Evolutionary conservation across 768 basidiomycete genomes (phyloP).

Genomic region (Rhodosporidiobolus odoratus): DNA sequence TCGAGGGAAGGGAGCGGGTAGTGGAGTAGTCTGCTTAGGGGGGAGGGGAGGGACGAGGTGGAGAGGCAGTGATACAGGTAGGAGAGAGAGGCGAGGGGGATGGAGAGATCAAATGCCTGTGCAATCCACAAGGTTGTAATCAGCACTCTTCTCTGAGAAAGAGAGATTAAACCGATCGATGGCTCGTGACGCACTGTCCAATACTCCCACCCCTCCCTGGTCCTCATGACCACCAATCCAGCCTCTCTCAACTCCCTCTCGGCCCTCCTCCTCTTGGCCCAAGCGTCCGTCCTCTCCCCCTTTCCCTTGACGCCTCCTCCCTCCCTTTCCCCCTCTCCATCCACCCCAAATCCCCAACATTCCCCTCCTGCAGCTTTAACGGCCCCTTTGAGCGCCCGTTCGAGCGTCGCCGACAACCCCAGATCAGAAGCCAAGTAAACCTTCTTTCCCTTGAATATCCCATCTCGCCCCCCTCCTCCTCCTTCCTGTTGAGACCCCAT

Average conservation of each 20-base stretch:
- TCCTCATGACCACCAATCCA: conserved; percentile 71
- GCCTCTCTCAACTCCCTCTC: conserved; percentile 49
- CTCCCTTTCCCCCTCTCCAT: conserved; percentile 4
- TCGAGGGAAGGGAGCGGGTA: conserved; percentile 52
- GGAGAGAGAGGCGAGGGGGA: conserved; percentile 68
- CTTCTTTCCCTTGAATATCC: conserved; percentile 58
- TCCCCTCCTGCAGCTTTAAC: conserved; percentile 61
- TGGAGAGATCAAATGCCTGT: conserved; percentile 59
- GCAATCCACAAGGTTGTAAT: not conserved
- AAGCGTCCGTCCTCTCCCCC: conserved; percentile 3
- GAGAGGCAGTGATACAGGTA: conserved; percentile 79
- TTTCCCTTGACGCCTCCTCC: not conserved
- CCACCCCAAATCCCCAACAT: conserved; percentile 25
- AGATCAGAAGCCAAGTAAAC: conserved; percentile 63
- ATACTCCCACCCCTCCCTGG: conserved; percentile 65
- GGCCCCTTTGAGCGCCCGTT: conserved; percentile 57
- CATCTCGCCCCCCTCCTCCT: too few species aligned
- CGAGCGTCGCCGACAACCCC: conserved; percentile 53
- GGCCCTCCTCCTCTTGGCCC: conserved; percentile 21
- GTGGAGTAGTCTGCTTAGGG: conserved; percentile 72
- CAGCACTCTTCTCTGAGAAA: not conserved
- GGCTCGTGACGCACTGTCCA: conserved; percentile 54
- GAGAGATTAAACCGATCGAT: not conserved
- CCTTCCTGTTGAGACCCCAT: too few species aligned
- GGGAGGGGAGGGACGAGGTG: conserved; percentile 20